Evolutionary conservation across 2,329 filamentous ascomycete genomes (phyloP), one percentile per base, ranked within the genome.

Genomic region (Cladobotryum mycophilum): DNA sequence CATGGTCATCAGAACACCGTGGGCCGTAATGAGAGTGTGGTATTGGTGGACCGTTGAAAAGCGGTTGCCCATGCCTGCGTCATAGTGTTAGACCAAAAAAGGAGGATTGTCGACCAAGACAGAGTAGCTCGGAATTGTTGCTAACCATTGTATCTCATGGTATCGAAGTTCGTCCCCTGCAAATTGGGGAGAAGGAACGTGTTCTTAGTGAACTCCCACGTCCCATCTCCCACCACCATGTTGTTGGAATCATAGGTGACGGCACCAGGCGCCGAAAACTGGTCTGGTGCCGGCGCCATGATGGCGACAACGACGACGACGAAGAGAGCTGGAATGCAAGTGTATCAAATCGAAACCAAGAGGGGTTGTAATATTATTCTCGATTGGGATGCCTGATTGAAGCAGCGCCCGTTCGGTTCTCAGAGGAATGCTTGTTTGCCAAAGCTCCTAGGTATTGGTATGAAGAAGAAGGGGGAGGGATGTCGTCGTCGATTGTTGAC

Each of bases 131-230:
- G 11, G 42, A 38, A 17, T 14, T 14, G 20, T 25, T 43, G 34
- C 44, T 15, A 41, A 89, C 86, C 88, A 78, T 93, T 93, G 70
- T 89, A 90, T 64, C 79, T 82, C 83, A 88, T 91, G 5, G 88
- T 91, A 45, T 85, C 85, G 65, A 89, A 88, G 64, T 90, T 88
- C 56, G 89, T 69, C 8, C 86, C 87, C 60, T 84, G 75, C 42
- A 93, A 71, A 62, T 90, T 90, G 35, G 88, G 88, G 47, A 93
- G 71, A 48, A 93, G 71, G 64, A 92, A 93, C 15, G 80, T 83
- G 62, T 91, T 89, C 64, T 85, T 85, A 53, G 78, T 75, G 51
- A 85, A 85, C 61, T 91, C 85, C 88, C 88, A 93, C 34, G 88
- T 92, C 18, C 88, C 88, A 64, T 92, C 88, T 55, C 88, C 88